Evolutionary conservation across 169 alveolate species (phyloP), one percentile per base, ranked within the genome.

Genomic region (Babesia caballi): DNA sequence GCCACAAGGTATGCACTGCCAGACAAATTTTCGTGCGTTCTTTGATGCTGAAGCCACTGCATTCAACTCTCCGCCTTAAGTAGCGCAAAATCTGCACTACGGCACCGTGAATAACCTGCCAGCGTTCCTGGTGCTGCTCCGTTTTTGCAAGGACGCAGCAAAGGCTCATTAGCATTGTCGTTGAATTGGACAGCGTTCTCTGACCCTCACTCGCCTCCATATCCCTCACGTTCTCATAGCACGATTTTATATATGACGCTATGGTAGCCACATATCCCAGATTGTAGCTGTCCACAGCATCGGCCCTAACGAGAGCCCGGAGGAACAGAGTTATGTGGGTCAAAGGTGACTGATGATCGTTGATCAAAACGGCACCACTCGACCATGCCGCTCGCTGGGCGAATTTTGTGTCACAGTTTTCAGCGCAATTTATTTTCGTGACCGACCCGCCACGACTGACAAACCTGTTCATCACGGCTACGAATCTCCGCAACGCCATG

Each of bases 1-100:
- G 67, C 67, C 67, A 57, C 12, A 7, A 56, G 28, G 46, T n/a
- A 25, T 56, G 66, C 4, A 56, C 50, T 56, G 66, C 66, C 21
- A 56, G 25, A 35, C 66, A 33, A 8, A 36, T 28, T 36, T 56
- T 56, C n/a, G 66, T 36, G 50, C 50, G 66, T 35, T 56, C 66
- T 28, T 56, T 56, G 21, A 56, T 35, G 12, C 46, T 23, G 21
- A 56, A 3, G 27, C 4, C 19, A 9, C 9, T 8, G 3, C 30
- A 44, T n/a, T 38, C 27, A 6, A 56, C 50, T 11, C 14, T 25
- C 21, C 38, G 50, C 8, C 17, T 7, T 17, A 60, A 5, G 32
- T 60, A 60, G 4, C 5, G 35, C 36, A 38, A 44, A 33, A 42
- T 38, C 4, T 38, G 15, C 21, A 60, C 42, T 8, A 60, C 17